Base-by-base conservation (phyloP, 352 stramenopile genomes). In the Globisporangium paddicum region DNA sequence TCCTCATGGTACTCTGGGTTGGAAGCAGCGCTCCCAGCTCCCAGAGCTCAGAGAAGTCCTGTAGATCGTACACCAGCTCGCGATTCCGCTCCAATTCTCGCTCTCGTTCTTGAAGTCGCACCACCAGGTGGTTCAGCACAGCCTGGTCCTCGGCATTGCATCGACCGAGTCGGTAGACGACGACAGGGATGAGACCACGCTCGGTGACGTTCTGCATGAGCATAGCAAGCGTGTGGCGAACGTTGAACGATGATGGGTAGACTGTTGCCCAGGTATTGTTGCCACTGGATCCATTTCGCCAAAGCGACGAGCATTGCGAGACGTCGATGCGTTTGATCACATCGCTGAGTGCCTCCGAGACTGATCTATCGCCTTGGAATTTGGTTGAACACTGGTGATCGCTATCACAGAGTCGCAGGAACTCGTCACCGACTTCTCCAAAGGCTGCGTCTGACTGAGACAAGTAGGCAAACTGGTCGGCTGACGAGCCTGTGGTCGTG, bases 21-120 rank as follows among this genome's bases (percentile, higher is more conserved):
- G 79, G 79, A 23, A 75, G 58, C 2, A 73, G 71, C 0, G n/a
- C n/a, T 14, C 37, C 45, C 4, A 28, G 11, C 34, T 90, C 79
- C 83, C 83, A 93, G 25, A 90, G 67, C 60, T 93, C 83, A 7
- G 75, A 90, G 47, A 90, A 90, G 25, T 68, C 56, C 56, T 88
- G 82, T 10, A 90, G 47, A 6, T 77, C 79, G 62, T 72, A 85
- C n/a, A 89, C 49, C 16, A 55, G 18, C 14, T 60, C 45, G 8
- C 46, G 32, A 21, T 66, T 35, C 16, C 47, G 28, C 9, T 13
- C 19, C 1, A 50, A 38, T 3, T 34, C 46, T 13, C 6, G 26
- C 19, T 47, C 47, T 3, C 56, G 56, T 6, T 9, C 26, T 11
- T 73, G 69, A 3, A 79, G 60, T 0, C 55, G 47, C 14, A 65